Base-by-base conservation (phyloP, 202 grass and related monocot species). In the Saccharum hybrid region DNA sequence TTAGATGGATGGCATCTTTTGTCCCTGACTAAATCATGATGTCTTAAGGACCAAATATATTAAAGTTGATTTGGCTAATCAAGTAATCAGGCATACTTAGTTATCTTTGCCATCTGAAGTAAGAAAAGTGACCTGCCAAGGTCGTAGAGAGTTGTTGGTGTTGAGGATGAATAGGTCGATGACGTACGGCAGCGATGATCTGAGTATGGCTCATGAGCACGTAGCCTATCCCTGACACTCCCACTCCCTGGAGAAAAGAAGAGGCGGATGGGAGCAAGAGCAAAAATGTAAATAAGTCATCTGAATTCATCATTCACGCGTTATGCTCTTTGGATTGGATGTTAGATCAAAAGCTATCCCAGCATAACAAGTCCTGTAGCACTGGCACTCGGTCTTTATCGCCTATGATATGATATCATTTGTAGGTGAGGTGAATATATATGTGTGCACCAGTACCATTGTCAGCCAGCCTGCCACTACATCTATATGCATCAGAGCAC, bases 191-290 rank as follows among this genome's bases (percentile, higher is more conserved):
- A 36, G 84, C 74, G 22, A 90, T 82, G 72, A 91, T 79, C 77
- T 91, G 89, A 61, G 43, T 46, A 91, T 72, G 37, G 78, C 89
- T 89, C 87, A 91, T 89, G 68, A 84, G 16, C 78, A 90, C 72
- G 82, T 87, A 94, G 10, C 87, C 84, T 77, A 83, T 80, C 10
- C 82, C 92, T 28, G 87, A 91, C 51, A 79, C 61, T 51, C 69
- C 86, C 66, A 79, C 70, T 21, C 86, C 89, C 89, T 91, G 76
- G 10, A 57, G 21, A 57, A 21, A 80, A 13, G 11, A 46, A 46
- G 10, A 45, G 3, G 42, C 10, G 10, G 21, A 49, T 49, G 0
- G 2, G 8, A 62, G 22, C 59, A 62, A 62, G 54, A 60, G 56
- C 8, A 60, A 10, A 10, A 22, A 22, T 22, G 56, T 0, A 60